Base-by-base conservation (phyloP, 129 eudicot species). In the Arctium minus region DNA sequence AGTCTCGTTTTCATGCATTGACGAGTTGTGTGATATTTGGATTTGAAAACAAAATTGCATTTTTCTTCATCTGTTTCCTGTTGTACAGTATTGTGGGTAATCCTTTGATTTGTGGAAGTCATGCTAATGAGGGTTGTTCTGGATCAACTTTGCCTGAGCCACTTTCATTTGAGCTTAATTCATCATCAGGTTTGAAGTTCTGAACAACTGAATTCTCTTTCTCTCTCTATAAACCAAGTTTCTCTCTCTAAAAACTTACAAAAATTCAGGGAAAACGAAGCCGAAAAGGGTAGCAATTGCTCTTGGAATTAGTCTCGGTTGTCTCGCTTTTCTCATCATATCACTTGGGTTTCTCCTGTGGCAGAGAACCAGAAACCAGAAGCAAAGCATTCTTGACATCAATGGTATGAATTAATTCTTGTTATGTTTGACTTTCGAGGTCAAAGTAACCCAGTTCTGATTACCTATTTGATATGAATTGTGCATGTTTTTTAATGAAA, bases 31-130 rank as follows among this genome's bases (percentile, higher is more conserved):
- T 72, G 10, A 33, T 18, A 32, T 22, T 31, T 42, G 30, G 3
- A 74, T 83, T 62, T 8, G 73, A 40, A 70, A 79, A 22, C 27
- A 22, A 22, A 22, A 22, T 22, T 22, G 27, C 27, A 22, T 22
- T 48, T 78, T 78, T 62, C 8, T 78, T 50, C 11, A 6, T 70
- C 2, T 87, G 60, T 69, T 74, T 13, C 32, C 27, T 22, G 27
- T 78, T 76, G 79, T 62, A 77, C 85, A 96, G 99, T 89, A 73
- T 93, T 80, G 85, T 89, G 75, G 97, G 98, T 11, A 96, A 96
- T 71, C 89, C 96, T 64, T 71, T 91, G 84, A 89, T 96, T n/a
- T 96, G 99, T 88, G 96, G 91, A 82, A 93, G 86, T 73, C 92
- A 89, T 80, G 86, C 86, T 70, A 82, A 74, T 53, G 88, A 92